Evolutionary conservation across 352 stramenopile species (phyloP).

Genomic region (Globisporangium recalcitrans): DNA sequence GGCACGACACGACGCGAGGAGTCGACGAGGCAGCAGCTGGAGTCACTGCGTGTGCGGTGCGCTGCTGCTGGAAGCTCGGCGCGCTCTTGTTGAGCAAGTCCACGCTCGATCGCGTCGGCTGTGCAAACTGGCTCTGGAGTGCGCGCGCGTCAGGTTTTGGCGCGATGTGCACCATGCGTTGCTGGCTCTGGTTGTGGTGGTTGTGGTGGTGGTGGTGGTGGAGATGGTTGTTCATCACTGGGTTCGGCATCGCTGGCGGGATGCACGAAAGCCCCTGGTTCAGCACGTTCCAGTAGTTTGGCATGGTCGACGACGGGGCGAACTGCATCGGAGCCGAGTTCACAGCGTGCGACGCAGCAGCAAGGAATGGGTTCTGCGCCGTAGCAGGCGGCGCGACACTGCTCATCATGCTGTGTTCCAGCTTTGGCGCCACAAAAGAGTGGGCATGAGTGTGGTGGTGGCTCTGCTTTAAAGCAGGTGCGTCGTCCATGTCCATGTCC

Average conservation of each 20-base stretch:
- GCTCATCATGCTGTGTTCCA: slow-evolving; percentile 7
- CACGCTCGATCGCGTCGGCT: slow-evolving; percentile 1
- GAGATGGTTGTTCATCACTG: slow-evolving; percentile 1
- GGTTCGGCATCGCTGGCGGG: slow-evolving; percentile 18
- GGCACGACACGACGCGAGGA: slow-evolving; percentile 60
- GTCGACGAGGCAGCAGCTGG: slow-evolving; percentile 14
- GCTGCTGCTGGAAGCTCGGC: slow-evolving; percentile 4
- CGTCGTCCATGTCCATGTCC: slow-evolving; percentile 31
- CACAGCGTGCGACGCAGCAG: too few relatives aligned
- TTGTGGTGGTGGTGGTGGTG: slow-evolving; percentile 6
- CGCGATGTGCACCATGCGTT: slow-evolving; percentile 70
- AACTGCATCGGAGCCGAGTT: slow-evolving; percentile 38
- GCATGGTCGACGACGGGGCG: slow-evolving; percentile 61
- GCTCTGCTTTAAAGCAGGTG: slow-evolving; percentile 18
- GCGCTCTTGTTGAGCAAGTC: neutral
- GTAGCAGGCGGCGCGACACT: neutral
- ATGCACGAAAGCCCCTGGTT: slow-evolving; percentile 48
- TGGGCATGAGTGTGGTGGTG: neutral
- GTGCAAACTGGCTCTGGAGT: slow-evolving; percentile 16
- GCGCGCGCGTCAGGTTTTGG: slow-evolving; percentile 49
- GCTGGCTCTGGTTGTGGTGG: slow-evolving; percentile 24
- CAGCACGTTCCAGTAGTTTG: slow-evolving; percentile 85
- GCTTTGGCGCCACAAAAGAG: slow-evolving; percentile 6
- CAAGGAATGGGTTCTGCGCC: slow-evolving; percentile 5
- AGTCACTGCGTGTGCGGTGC: neutral